Evolutionary conservation across 257 asterid genomes (phyloP).

Genomic region (Euphrasia confusa): DNA sequence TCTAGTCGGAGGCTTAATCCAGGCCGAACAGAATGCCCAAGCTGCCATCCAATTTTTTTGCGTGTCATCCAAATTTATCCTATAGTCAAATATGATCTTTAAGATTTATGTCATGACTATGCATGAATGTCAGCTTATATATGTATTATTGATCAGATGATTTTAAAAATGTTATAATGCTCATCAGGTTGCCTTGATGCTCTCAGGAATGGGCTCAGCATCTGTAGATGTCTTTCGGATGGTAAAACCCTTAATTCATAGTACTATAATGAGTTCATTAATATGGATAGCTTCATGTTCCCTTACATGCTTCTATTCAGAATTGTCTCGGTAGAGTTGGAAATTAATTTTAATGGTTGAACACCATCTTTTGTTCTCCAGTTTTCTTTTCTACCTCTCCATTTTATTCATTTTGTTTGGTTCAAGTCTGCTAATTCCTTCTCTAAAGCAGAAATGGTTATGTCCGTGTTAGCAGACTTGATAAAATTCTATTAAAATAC

Average conservation of each 20-base stretch:
- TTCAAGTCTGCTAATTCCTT: no score
- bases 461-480: no score
- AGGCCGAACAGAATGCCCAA: not conserved
- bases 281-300: not conserved
- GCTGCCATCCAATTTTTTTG: not conserved
- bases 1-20: not conserved
- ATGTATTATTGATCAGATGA: conserved; percentile 11
- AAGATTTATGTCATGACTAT: conserved; percentile 11
- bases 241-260: conserved; percentile 36
- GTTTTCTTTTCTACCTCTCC: no score
- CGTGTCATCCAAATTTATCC: not conserved
- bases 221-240: conserved; percentile 77
- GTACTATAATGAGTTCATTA: not conserved
- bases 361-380: no score
- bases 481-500: no score
- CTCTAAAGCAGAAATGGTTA: no score
- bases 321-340: not conserved
- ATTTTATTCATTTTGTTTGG: no score
- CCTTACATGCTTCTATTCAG: conserved; percentile 12
- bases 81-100: conserved; percentile 3
- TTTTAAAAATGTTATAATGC: conserved; percentile 18
- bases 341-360: no score
- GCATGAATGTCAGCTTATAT: conserved; percentile 5
- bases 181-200: conserved; percentile 87
- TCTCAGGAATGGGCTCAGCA: conserved; percentile 94